These are phyloP conservation scores for Persicaria maculosa DNA, from an alignment of 148 eudicot genomes.

Conservation along the genomic window DNA sequence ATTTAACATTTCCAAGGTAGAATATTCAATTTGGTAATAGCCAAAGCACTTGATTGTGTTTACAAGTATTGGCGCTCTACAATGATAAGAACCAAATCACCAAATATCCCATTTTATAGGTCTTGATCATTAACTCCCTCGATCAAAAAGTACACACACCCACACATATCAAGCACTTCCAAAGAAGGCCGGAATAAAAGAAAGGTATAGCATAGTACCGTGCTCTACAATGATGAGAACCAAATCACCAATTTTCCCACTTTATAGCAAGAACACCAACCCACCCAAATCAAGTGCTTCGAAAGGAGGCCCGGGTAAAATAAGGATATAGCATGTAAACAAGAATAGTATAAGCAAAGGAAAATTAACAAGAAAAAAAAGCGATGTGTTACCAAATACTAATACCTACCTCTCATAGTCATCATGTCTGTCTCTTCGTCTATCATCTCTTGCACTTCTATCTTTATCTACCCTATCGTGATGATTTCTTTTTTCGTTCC, in stretches of 20 bases:
- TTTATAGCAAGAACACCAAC: neutral
- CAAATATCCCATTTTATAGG: neutral
- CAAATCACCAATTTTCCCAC: neutral
- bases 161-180: neutral
- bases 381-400: neutral
- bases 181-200: neutral
- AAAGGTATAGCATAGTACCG: neutral
- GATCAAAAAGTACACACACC: neutral
- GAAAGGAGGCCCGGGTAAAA: neutral
- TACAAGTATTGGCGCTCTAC: neutral
- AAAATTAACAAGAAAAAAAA: neutral
- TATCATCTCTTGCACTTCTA: slow-evolving; percentile 41
- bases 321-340: neutral
- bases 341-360: neutral
- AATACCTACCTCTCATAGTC: slow-evolving; percentile 48
- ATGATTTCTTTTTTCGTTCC: slow-evolving; percentile 31
- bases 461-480: slow-evolving; percentile 38
- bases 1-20: neutral
- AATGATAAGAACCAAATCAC: neutral
- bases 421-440: slow-evolving; percentile 42
- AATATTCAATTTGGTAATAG: neutral
- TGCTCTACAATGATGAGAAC: neutral
- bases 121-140: neutral
- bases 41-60: neutral
- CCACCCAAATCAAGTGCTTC: neutral